Percentiles rank a stretch among this genome's conserved stretches.
Evolutionary conservation across 495 filamentous ascomycete species (phyloP).

Genomic region (Aspergillus mulundensis): DNA sequence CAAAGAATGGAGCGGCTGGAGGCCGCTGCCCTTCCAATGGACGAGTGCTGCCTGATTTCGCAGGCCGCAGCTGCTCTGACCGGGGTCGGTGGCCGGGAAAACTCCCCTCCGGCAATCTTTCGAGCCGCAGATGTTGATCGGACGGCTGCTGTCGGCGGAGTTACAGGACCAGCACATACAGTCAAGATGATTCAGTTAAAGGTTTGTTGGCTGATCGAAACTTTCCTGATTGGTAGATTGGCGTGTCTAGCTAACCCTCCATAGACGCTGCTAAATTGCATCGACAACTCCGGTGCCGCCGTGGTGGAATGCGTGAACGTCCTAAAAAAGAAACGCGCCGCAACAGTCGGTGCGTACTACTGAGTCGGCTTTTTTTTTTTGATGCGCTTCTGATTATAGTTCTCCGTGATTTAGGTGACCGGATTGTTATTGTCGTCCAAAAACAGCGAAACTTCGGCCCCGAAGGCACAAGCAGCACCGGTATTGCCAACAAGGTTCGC

Average conservation of each 20-base stretch:
- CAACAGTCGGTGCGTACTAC: conserved; percentile 74
- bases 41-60: background rate
- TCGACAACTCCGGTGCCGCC: conserved; percentile 99
- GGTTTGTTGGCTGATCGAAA: conserved; percentile 44
- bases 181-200: conserved; percentile 96
- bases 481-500: conserved; percentile 84
- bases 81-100: conserved; percentile 28
- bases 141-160: conserved; percentile 1
- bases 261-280: conserved; percentile 97
- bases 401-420: conserved; percentile 63
- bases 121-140: conserved; percentile 1
- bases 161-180: conserved; percentile 22
- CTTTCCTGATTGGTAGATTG: background rate
- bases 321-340: conserved; percentile 82
- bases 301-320: conserved; percentile 95
- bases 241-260: conserved; percentile 3
- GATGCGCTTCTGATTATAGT: conserved; percentile 3
- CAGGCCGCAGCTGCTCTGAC: conserved; percentile 1
- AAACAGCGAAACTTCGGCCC: conserved; percentile 79
- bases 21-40: background rate
- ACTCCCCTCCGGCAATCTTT: conserved; percentile 28
- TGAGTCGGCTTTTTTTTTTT: background rate
- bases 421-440: conserved; percentile 96
- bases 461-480: conserved; percentile 52
- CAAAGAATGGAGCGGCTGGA: conserved; percentile 5